Conservation (phyloP, 805 yeast genomes). For the Nakazawaea sp. region DNA sequence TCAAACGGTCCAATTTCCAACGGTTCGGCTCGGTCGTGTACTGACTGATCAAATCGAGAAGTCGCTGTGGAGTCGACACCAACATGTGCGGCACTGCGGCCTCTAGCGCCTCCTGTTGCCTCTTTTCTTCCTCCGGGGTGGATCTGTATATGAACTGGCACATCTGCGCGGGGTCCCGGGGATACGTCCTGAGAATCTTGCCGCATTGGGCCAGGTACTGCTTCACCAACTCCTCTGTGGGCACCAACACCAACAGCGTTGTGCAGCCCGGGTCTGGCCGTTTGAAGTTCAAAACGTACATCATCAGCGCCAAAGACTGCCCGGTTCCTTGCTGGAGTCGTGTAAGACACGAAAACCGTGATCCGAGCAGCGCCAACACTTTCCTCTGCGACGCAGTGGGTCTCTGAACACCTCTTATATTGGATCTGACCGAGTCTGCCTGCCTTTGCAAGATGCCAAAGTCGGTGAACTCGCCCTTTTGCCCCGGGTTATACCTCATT, state of each 20-base stretch:
- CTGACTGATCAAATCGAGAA: constrained; percentile 26
- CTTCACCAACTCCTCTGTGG: constrained; percentile 15
- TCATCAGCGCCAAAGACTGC: constrained; percentile 18
- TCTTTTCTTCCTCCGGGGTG: constrained; percentile 15
- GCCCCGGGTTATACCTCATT: constrained; percentile 8
- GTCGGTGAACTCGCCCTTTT: constrained; percentile 4
- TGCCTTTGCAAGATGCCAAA: constrained; percentile 4
- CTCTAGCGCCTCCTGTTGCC: constrained; percentile 16
- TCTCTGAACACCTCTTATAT: constrained; percentile 6
- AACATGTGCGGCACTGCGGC: constrained; percentile 24
- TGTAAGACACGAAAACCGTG: constrained; percentile 22
- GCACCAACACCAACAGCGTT: constrained; percentile 20
- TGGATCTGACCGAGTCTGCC: background rate
- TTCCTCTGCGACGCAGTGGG: constrained; percentile 25
- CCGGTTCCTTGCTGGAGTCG: constrained; percentile 26
- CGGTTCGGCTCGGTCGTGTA: constrained; percentile 21
- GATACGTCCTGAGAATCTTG: constrained; percentile 11
- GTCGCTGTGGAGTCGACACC: constrained; percentile 27
- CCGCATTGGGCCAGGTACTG: constrained; percentile 16
- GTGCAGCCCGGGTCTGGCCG: constrained; percentile 15
- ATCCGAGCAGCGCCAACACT: constrained; percentile 19
- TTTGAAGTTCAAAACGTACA: constrained; percentile 20
- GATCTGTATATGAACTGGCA: constrained; percentile 26
- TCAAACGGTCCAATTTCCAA: constrained; percentile 19
- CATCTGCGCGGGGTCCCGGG: constrained; percentile 10